Conservation (phyloP, 176 grass and related monocot species). For the Bonia amplexicaulis region DNA sequence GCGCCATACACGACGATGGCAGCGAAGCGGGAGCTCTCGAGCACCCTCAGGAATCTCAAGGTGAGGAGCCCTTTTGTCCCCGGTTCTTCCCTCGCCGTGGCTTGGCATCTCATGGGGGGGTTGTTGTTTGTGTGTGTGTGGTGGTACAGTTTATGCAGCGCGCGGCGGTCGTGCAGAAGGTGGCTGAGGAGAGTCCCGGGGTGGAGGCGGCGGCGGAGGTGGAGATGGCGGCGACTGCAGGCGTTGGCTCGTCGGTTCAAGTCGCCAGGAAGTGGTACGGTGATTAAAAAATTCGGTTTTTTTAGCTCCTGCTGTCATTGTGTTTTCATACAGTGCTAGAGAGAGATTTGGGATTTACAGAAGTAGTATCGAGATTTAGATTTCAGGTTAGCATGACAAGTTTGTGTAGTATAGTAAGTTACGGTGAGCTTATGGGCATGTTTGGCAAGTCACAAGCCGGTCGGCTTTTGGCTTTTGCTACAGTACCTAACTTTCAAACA, state of each 20-base stretch:
- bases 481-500: too few species aligned
- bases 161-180: constrained; percentile 41
- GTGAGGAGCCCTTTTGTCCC: constrained; percentile 4
- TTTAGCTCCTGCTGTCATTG: neutral
- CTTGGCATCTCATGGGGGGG: neutral
- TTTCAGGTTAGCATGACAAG: neutral
- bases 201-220: neutral
- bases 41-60: constrained; percentile 80
- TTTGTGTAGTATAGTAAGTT: neutral
- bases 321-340: neutral
- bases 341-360: neutral
- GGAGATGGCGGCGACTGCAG: neutral
- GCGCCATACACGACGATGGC: constrained; percentile 23
- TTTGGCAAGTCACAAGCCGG: too few species aligned
- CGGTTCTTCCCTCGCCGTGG: neutral
- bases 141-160: constrained; percentile 87
- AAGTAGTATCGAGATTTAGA: neutral
- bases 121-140: neutral
- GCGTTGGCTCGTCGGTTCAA: constrained; percentile 5
- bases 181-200: constrained; percentile 29
- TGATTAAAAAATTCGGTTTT: neutral
- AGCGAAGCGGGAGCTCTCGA: constrained; percentile 89
- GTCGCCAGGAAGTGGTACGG: constrained; percentile 43
- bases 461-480: too few species aligned
- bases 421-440: too few species aligned